Conservation (phyloP, 2,329 filamentous ascomycete species). For the Colletotrichum tanaceti region DNA sequence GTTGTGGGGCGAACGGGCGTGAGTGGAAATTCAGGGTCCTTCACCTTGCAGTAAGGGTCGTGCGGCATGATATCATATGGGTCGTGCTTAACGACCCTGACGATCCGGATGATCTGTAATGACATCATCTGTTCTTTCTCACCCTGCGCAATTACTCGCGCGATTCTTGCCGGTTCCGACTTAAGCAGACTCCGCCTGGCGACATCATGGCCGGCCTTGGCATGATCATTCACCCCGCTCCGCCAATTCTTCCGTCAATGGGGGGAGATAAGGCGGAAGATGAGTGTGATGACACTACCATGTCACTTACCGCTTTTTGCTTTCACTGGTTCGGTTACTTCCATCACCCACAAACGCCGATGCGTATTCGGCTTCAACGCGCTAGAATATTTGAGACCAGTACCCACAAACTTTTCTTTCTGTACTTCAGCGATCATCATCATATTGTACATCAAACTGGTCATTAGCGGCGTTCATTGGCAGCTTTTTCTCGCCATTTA, state of each 20-base stretch:
- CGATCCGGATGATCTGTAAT: slow-evolving; percentile 27
- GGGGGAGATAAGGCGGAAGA: not conserved
- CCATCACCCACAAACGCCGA: not conserved
- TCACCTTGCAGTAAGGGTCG: slow-evolving; percentile 34
- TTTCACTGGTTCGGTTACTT: not conserved
- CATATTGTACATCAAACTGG: not conserved
- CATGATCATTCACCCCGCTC: slow-evolving; percentile 9
- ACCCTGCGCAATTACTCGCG: not conserved
- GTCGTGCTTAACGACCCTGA: slow-evolving; percentile 35
- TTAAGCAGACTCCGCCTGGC: not conserved
- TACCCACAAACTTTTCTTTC: not conserved
- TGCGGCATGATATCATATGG: slow-evolving; percentile 32
- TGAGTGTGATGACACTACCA: not conserved
- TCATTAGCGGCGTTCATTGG: not conserved
- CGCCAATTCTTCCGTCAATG: not conserved
- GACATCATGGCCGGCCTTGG: slow-evolving; percentile 35
- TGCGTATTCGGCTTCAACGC: not conserved
- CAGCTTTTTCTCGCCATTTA: not conserved
- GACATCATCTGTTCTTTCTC: slow-evolving; percentile 24
- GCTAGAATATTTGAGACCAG: too few species aligned
- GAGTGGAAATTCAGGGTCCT: slow-evolving; percentile 36
- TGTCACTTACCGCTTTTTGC: not conserved
- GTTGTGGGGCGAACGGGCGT: not conserved
- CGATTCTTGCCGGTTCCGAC: not conserved
- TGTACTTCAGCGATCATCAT: not conserved